Conservation (phyloP, 495 filamentous ascomycete species). For the Penicillium tannophilum region DNA sequence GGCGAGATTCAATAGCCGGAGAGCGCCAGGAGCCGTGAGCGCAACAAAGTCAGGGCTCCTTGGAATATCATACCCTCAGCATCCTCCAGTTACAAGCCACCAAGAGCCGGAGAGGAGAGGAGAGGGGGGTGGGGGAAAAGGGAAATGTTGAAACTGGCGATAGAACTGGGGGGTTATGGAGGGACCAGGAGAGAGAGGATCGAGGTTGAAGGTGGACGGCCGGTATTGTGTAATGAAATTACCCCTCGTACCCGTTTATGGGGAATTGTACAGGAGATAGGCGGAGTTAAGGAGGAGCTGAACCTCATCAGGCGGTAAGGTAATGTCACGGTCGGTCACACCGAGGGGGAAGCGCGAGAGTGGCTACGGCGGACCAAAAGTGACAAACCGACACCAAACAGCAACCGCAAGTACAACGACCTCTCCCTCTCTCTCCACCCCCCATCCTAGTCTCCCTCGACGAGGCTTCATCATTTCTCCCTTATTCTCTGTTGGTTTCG, state of each 20-base stretch:
- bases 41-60: slow-evolving; percentile 50
- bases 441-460: slow-evolving; percentile 9
- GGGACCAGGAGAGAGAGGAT: slow-evolving; percentile 18
- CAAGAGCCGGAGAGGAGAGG: slow-evolving; percentile 11
- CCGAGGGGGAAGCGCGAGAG: slow-evolving; percentile 5
- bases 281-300: background rate
- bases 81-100: slow-evolving; percentile 25
- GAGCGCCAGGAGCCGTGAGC: slow-evolving; percentile 50
- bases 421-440: background rate
- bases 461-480: slow-evolving; percentile 9
- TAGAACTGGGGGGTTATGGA: slow-evolving; percentile 23
- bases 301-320: slow-evolving; percentile 10
- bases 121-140: slow-evolving; percentile 11
- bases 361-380: slow-evolving; percentile 27
- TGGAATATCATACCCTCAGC: slow-evolving; percentile 52
- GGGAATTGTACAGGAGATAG: background rate
- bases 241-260: slow-evolving; percentile 11
- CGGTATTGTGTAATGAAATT: slow-evolving; percentile 29
- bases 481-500: background rate
- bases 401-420: background rate
- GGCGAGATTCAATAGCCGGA: slow-evolving; percentile 32
- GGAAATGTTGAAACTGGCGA: slow-evolving; percentile 30
- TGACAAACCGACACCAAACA: slow-evolving; percentile 8
- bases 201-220: slow-evolving; percentile 27
- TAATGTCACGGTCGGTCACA: slow-evolving; percentile 22